These are phyloP conservation scores for Linnemannia zychae DNA, from an alignment of 192 early-diverging fungal genomes.

Conservation along the genomic window DNA sequence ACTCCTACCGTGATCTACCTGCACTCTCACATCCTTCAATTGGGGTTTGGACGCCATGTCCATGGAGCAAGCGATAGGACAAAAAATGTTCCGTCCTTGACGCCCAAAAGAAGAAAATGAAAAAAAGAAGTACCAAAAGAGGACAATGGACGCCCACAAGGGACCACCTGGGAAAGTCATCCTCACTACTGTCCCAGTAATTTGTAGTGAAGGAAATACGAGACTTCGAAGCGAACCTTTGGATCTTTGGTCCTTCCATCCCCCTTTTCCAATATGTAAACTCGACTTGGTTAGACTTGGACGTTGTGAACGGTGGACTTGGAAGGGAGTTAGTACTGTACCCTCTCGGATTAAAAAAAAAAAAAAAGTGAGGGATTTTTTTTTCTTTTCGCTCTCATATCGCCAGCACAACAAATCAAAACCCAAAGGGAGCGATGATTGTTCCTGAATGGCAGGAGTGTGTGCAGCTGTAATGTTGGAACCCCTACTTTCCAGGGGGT, in stretches of 20 bases:
- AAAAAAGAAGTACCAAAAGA: no score
- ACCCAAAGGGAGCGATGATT: not conserved
- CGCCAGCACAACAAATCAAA: not conserved
- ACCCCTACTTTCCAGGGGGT: no score
- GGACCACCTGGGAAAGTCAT: not conserved
- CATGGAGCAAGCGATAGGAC: not conserved
- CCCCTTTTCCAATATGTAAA: not conserved
- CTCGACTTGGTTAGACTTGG: no score
- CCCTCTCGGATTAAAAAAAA: not conserved
- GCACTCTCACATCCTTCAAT: not conserved
- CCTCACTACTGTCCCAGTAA: no score
- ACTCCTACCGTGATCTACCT: not conserved
- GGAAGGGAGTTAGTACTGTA: not conserved
- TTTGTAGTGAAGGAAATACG: not conserved
- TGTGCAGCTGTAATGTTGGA: no score
- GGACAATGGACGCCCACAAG: not conserved
- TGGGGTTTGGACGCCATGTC: not conserved
- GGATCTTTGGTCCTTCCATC: not conserved
- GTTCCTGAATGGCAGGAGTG: not conserved
- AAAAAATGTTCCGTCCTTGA: slow-evolving; percentile 1
- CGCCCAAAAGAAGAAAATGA: not conserved
- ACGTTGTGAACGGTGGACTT: no score
- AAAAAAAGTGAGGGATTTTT: not conserved
- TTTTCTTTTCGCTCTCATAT: not conserved
- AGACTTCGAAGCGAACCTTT: not conserved